Base-by-base conservation (phyloP, 352 stramenopile genomes). In the Pythium brachiatum region DNA sequence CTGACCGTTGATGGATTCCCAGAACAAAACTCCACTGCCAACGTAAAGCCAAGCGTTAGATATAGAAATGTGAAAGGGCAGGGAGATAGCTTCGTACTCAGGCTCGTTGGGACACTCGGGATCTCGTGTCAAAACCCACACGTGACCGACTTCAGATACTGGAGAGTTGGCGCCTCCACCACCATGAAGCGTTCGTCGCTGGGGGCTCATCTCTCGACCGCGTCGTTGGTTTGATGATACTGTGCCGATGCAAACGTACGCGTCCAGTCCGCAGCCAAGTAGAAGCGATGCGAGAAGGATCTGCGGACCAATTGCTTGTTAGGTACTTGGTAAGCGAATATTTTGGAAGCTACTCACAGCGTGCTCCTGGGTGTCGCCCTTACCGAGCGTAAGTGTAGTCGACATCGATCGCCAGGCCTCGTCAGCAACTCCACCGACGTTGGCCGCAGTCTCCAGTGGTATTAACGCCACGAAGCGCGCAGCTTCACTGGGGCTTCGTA, bases 221-320 rank as follows among this genome's bases (percentile, higher is more conserved):
- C 51, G 60, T 23, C 12, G 62, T 43, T 74, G 51, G 32, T 8
- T 64, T 1, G 70, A 63, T 21, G 72, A 75, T n/a, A 92, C 75
- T 6, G 73, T 92, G 7, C 89, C 88, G n/a, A 96, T 86, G 48
- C 82, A 92, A 13, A 97, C 83, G 66, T 83, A 97, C 2, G 88
- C 88, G 52, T 95, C 82, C 2, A 98, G 67, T 0, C 90, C 90
- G 61, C 90, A 98, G 18, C 92, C 89, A 6, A 96, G 68, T 8
- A 98, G 72, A 15, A 98, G 58, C 15, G 88, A 97, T 16, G 83
- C 86, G 11, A 97, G 75, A 29, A 97, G 66, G 8, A 92, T 27
- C 84, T 94, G 70, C 21, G 50, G 0, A 15, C 7, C 7, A n/a
- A 44, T 4, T 15, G 9, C 41, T 26, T 18, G 21, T 8, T 48